A percentile compares a stretch with the other conserved stretches of the same genome.
Conservation (phyloP, 176 grass and related monocot genomes). For the Avena insularis region DNA sequence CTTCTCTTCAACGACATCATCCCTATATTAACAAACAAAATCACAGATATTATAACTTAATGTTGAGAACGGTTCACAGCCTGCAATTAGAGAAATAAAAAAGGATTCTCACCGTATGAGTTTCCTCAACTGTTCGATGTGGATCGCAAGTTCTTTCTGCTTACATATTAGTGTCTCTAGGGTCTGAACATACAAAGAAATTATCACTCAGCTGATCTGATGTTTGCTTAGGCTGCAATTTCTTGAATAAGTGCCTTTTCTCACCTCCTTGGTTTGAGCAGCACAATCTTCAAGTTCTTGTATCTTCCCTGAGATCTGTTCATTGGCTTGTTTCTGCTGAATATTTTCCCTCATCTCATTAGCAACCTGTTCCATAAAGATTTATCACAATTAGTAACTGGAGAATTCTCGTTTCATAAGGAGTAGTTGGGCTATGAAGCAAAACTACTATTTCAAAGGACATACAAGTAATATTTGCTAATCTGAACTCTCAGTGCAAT, state of each 20-base stretch:
- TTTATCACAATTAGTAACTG: constrained; percentile 29
- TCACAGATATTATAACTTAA: not conserved
- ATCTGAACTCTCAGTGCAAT: not conserved
- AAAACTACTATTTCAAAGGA: not conserved
- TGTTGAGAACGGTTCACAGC: not conserved
- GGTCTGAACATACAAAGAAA: constrained; percentile 52
- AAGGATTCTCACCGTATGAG: constrained; percentile 55
- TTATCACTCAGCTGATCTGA: constrained; percentile 11
- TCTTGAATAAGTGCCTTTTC: constrained; percentile 20
- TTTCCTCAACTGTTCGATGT: constrained; percentile 67
- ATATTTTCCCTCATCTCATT: constrained; percentile 35
- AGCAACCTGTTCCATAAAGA: constrained; percentile 45
- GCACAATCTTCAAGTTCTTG: constrained; percentile 66
- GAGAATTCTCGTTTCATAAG: not conserved
- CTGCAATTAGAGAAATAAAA: constrained; percentile 19
- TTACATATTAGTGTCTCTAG: constrained; percentile 64
- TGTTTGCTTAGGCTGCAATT: constrained; percentile 30
- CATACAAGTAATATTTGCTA: constrained; percentile 1
- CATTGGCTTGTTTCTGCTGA: constrained; percentile 17
- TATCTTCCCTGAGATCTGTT: constrained; percentile 58
- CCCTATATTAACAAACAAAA: constrained; percentile 36
- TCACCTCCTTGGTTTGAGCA: constrained; percentile 69
- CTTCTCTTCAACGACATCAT: not conserved
- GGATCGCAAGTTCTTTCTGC: constrained; percentile 63
- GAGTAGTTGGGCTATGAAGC: not conserved